Conservation (phyloP, 202 grass and related monocot species). For the Carex arenaria region DNA sequence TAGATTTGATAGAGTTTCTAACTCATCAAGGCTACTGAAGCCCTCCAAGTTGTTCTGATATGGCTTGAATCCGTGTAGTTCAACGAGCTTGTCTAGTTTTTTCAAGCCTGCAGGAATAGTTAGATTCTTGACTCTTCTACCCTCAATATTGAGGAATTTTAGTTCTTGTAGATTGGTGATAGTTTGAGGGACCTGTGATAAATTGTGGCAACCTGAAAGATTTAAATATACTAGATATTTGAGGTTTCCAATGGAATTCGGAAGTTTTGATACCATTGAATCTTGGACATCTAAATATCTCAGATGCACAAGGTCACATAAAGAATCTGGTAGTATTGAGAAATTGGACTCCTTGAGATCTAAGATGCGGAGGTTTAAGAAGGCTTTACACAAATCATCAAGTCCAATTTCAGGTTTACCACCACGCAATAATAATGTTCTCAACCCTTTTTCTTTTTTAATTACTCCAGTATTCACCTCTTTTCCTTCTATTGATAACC, state of each 20-base stretch:
- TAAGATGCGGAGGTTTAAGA: background rate
- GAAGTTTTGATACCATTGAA: no score
- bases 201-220: background rate
- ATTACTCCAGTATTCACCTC: background rate
- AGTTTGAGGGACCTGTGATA: no score
- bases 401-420: background rate
- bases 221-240: constrained; percentile 9
- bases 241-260: constrained; percentile 4
- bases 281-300: background rate
- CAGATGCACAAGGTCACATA: constrained; percentile 16
- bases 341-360: background rate
- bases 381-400: background rate
- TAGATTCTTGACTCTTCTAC: no score
- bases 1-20: no score
- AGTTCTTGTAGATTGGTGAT: no score
- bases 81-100: no score
- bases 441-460: background rate
- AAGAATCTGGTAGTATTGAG: background rate
- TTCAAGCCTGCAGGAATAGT: no score
- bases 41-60: no score
- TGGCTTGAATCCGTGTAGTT: no score
- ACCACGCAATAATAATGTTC: background rate
- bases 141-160: no score
- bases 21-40: no score
- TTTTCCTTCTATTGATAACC: constrained; percentile 12